Base-by-base conservation (phyloP, 495 filamentous ascomycete species). In the Trichoderma asperelloides region DNA sequence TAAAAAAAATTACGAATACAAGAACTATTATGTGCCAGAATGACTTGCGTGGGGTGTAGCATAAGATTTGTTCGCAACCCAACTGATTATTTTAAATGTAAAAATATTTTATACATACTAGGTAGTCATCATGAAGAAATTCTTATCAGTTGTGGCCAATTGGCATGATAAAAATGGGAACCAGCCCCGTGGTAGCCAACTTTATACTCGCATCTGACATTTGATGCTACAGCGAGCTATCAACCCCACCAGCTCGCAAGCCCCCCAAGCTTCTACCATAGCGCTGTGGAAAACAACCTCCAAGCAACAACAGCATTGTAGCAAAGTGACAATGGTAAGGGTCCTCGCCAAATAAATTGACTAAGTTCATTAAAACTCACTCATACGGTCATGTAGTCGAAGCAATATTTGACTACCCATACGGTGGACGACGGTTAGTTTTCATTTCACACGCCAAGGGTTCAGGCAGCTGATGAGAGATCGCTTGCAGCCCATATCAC, bases 371-470 rank as follows among this genome's bases (percentile, higher is more conserved):
- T 18, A 5, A 45, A 15, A 39, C 60, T 68, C 30, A 69, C 16
- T 49, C 23, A 51, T 21, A 2, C 7, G 47, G 57, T 39, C 18
- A 47, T 62, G 18, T 71, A 98, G 96, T 98, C 95, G 66, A 96
- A 97, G 80, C 96, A 97, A 90, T 98, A 97, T 75, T 86, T 98
- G 43, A 92, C 92, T 67, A 88, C 87, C 67, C 91, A 96, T 79
- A 93, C 93, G 15, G 84, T 95, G 74, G 91, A 96, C 74, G 84
- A 92, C 82, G 92, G 92, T 91, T 74, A 71, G 81, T 70, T n/a
- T 41, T 62, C 40, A 37, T 39, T 43, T 41, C 28, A 18, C 25
- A 62, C 51, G 45, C 28, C 62, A 18, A 65, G 12, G 9, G 63
- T 63, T 63, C 65, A n/a, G 33, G 33, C 6, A 64, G 23, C 63